Percentiles rank a stretch among this genome's conserved stretches.
Evolutionary conservation across 1,284 basidiomycete genomes (phyloP).

Genomic region (Entoloma clypeatum): DNA sequence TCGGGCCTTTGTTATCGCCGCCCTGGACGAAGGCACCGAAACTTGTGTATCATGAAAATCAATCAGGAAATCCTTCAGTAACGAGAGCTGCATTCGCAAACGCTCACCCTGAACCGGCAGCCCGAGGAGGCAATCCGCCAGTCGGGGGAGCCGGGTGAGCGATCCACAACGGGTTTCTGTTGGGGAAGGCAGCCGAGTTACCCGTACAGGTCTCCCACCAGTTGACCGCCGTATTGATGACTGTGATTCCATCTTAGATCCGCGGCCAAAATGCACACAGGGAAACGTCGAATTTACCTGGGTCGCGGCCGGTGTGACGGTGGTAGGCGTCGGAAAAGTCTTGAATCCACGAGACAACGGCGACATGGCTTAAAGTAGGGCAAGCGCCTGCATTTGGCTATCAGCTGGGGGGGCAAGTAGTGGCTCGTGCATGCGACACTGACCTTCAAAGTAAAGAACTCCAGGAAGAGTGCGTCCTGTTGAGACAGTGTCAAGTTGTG

Average conservation of each 20-base stretch:
- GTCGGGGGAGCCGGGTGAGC: conserved; percentile 48
- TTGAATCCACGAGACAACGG: conserved; percentile 61
- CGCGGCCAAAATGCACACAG: background rate
- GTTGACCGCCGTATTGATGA: conserved; percentile 61
- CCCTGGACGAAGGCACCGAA: conserved; percentile 45
- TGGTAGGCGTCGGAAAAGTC: conserved; percentile 63
- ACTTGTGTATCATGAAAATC: conserved; percentile 20
- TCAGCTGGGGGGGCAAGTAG: conserved; percentile 1
- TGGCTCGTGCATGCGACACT: conserved; percentile 12
- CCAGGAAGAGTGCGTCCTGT: conserved; percentile 56
- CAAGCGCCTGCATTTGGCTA: no score
- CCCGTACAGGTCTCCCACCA: conserved; percentile 71
- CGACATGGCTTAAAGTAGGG: conserved; percentile 49
- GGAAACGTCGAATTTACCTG: conserved; percentile 11
- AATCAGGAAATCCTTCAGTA: background rate
- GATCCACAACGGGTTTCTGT: conserved; percentile 55
- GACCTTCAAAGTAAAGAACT: conserved; percentile 62
- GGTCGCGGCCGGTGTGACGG: conserved; percentile 38
- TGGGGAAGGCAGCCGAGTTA: conserved; percentile 46
- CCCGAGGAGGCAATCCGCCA: conserved; percentile 50
- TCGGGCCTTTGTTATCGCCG: conserved; percentile 22
- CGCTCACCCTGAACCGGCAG: conserved; percentile 49
- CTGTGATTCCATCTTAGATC: conserved; percentile 22
- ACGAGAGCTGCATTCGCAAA: no score
- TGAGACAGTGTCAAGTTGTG: background rate